Base-by-base conservation (phyloP, 257 asterid genomes). In the Solanum medicagineum region DNA sequence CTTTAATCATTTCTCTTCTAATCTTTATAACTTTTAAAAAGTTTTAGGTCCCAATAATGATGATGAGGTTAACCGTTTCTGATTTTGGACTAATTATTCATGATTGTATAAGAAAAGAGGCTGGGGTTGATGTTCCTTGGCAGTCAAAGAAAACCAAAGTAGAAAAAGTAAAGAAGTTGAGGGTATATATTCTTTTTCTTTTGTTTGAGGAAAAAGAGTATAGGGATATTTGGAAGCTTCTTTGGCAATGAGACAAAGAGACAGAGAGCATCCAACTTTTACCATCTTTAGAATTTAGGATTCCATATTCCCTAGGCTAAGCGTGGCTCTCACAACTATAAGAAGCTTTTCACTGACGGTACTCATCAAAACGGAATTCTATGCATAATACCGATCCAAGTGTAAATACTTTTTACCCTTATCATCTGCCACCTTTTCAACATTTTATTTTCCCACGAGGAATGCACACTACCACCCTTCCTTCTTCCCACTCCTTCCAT, bases 241-340 rank as follows among this genome's bases (percentile, higher is more conserved):
- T 51, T 24, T 26, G 0, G 8, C 17, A 53, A 77, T 77, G 65
- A 77, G 83, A 77, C 83, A 77, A 77, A 77, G 26, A 42, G 83
- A 77, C 83, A 77, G 44, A 53, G 83, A 51, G 83, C 83, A 77
- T 77, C 83, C 83, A 77, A 15, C 45, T 75, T 75, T 75, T 16
- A 13, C 4, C 9, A 29, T 70, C 80, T 70, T 19, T 70, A 70
- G 80, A 70, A 70, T 77, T 51, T 77, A 51, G 47, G 83, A 77
- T 77, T 77, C 83, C 16, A 77, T 77, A 77, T 77, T 77, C 83
- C 63, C 26, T 5, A 77, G 56, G 83, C 83, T 9, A 77, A 77
- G 83, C 83, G 83, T 77, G 83, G 83, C 65, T 51, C 83, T 77
- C 24, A 77, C 83, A 77, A 77, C 83, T 77, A 51, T 53, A n/a